Conservation (phyloP, 2,329 filamentous ascomycete species). For the Mycocentrospora acerina region DNA sequence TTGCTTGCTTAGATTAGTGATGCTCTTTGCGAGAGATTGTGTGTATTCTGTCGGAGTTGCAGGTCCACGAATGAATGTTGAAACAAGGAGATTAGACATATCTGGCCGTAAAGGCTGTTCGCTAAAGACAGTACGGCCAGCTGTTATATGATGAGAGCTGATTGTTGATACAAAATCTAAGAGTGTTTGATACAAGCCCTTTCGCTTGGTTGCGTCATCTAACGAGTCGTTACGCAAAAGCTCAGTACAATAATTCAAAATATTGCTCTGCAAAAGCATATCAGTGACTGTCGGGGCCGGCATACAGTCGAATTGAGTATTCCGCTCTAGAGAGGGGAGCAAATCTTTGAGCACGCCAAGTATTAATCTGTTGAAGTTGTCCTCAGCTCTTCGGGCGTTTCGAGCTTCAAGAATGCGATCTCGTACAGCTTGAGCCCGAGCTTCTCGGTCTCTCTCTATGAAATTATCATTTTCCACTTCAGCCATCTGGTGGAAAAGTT, state of each 20-base stretch:
- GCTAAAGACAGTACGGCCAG: constrained; percentile 31
- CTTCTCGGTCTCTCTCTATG: too few species aligned
- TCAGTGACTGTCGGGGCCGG: constrained; percentile 31
- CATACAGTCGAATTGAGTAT: constrained; percentile 29
- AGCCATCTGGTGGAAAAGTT: too few species aligned
- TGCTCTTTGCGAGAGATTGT: constrained; percentile 25
- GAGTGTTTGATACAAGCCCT: constrained; percentile 41
- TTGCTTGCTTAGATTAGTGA: constrained; percentile 29
- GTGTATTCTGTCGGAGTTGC: constrained; percentile 6
- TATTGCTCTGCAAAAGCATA: constrained; percentile 40
- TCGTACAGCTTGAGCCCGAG: too few species aligned
- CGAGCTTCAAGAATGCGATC: constrained; percentile 6
- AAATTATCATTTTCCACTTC: too few species aligned
- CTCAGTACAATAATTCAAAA: constrained; percentile 42
- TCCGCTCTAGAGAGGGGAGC: constrained; percentile 22
- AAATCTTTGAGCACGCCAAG: constrained; percentile 24
- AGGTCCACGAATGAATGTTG: constrained; percentile 29
- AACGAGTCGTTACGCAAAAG: constrained; percentile 47
- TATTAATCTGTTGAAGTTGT: constrained; percentile 12
- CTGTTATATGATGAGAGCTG: constrained; percentile 32
- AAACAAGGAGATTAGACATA: constrained; percentile 38
- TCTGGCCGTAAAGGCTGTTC: constrained; percentile 38
- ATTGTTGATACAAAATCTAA: constrained; percentile 46
- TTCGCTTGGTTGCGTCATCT: constrained; percentile 38
- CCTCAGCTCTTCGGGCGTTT: constrained; percentile 10